phyloP scores from a whole-genome alignment of 2,329 filamentous ascomycete genomes.

The Pleomassaria siparia region DNA sequence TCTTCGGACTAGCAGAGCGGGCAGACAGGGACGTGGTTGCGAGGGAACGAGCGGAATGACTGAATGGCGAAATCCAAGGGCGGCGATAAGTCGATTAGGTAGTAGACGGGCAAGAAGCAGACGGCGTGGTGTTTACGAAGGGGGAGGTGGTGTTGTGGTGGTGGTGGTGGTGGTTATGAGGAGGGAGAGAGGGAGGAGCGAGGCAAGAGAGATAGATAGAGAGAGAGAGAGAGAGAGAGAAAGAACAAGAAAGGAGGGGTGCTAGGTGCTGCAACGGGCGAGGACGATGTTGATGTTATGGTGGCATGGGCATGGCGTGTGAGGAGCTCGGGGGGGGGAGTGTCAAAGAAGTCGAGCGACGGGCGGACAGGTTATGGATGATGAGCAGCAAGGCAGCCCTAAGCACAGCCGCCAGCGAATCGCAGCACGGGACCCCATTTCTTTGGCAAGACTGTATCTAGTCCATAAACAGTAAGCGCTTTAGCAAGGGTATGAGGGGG shows the following conservation, averaged over 20 bases:
- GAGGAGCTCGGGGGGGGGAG: not conserved
- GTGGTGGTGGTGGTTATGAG: not conserved
- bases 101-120: too few species aligned
- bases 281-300: not conserved
- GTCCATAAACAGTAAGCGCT: too few species aligned
- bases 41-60: constrained; percentile 1
- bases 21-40: constrained; percentile 17
- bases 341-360: not conserved
- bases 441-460: too few species aligned
- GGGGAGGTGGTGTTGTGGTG: too few species aligned
- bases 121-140: too few species aligned
- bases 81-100: too few species aligned
- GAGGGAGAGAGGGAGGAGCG: not conserved
- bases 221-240: not conserved
- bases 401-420: not conserved
- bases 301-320: not conserved
- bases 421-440: too few species aligned
- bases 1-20: not conserved
- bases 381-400: not conserved
- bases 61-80: too few species aligned
- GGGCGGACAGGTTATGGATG: not conserved
- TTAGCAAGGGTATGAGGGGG: too few species aligned
- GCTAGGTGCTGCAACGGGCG: not conserved
- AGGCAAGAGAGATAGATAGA: not conserved
- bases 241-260: not conserved